Evolutionary conservation across 2,329 filamentous ascomycete species (phyloP).

Genomic region (Fusarium drepaniforme): DNA sequence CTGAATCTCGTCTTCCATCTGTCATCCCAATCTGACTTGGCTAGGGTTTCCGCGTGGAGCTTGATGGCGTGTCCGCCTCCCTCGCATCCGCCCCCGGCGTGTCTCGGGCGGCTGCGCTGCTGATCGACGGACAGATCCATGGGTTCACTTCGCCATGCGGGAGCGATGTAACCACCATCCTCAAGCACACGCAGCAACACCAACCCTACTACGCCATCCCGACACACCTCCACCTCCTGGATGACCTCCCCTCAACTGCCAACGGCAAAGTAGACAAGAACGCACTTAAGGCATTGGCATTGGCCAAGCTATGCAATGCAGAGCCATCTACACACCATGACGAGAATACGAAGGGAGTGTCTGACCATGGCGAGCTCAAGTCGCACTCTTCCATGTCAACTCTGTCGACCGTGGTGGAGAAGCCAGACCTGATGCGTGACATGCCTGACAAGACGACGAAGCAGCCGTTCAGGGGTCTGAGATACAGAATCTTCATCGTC

Average conservation of each 20-base stretch:
- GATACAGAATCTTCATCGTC: conserved; percentile 61
- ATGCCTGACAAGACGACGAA: conserved; percentile 56
- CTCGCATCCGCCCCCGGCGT: conserved; percentile 60
- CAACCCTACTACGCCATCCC: conserved; percentile 70
- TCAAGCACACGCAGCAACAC: conserved; percentile 53
- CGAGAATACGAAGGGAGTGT: not conserved
- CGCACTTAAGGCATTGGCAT: conserved; percentile 53
- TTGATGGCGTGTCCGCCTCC: conserved; percentile 67
- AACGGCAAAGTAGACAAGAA: conserved; percentile 70
- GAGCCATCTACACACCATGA: conserved; percentile 12
- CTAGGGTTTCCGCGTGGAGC: conserved; percentile 70
- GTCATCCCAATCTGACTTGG: conserved; percentile 7
- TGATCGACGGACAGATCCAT: conserved; percentile 62
- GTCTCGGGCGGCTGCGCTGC: conserved; percentile 59
- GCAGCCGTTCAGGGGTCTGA: conserved; percentile 54
- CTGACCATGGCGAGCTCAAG: conserved; percentile 42
- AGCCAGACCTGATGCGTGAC: conserved; percentile 46
- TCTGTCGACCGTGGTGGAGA: conserved; percentile 42
- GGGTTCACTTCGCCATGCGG: conserved; percentile 59
- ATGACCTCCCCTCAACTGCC: conserved; percentile 61
- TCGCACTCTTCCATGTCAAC: conserved; percentile 49
- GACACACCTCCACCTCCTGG: conserved; percentile 56
- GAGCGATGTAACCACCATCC: conserved; percentile 53
- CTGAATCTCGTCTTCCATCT: not conserved
- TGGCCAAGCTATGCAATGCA: conserved; percentile 11